Percentiles rank a stretch among this genome's conserved stretches.
Conservation (phyloP, 176 grass and related monocot species). For the Cenchrus fungigraminus region DNA sequence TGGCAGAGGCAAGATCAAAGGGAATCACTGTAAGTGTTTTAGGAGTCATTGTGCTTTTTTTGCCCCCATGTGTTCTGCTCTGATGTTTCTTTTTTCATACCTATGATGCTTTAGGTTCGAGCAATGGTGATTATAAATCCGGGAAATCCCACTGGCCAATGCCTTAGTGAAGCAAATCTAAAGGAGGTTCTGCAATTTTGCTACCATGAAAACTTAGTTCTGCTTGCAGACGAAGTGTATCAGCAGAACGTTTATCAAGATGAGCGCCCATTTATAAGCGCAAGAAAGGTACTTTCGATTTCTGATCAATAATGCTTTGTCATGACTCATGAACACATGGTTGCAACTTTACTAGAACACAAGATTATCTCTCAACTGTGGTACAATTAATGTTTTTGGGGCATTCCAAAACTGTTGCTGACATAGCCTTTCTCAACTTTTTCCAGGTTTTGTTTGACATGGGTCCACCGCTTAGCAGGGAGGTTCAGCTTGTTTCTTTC, state of each 20-base stretch:
- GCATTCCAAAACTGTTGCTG: slow-evolving; percentile 14
- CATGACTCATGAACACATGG: not conserved
- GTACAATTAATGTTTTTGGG: slow-evolving; percentile 5
- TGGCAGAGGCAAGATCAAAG: slow-evolving; percentile 69
- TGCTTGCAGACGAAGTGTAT: slow-evolving; percentile 99
- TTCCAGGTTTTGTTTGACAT: slow-evolving; percentile 87
- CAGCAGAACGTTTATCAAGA: slow-evolving; percentile 98
- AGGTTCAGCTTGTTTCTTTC: slow-evolving; percentile 92
- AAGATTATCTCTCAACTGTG: slow-evolving; percentile 14
- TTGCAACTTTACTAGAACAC: slow-evolving; percentile 4
- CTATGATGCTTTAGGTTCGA: slow-evolving; percentile 62
- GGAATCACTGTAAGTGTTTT: slow-evolving; percentile 79
- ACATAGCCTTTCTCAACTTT: slow-evolving; percentile 38
- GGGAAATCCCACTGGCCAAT: slow-evolving; percentile 98
- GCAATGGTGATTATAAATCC: slow-evolving; percentile 99
- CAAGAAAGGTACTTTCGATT: slow-evolving; percentile 69
- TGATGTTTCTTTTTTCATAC: slow-evolving; percentile 1
- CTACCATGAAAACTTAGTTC: slow-evolving; percentile 78
- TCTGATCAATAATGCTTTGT: not conserved
- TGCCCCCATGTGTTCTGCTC: not conserved
- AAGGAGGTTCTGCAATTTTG: slow-evolving; percentile 88
- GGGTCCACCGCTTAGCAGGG: slow-evolving; percentile 75
- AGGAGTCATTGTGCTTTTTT: not conserved
- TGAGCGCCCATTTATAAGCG: slow-evolving; percentile 89
- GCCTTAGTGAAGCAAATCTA: slow-evolving; percentile 86